Evolutionary conservation across 805 yeast genomes (phyloP).

Genomic region (Schwanniomyces polymorphus): DNA sequence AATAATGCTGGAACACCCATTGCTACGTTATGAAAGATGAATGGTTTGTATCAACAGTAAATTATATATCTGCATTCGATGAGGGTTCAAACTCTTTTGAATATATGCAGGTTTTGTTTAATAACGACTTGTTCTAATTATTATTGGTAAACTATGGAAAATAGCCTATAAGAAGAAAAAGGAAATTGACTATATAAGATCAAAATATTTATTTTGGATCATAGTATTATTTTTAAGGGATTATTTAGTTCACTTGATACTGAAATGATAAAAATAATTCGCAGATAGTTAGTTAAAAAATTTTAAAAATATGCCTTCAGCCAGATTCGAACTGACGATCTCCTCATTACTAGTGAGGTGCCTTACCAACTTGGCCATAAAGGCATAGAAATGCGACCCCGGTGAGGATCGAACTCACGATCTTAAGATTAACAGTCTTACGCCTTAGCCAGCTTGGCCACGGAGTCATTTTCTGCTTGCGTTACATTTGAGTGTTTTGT

Average conservation of each 20-base stretch:
- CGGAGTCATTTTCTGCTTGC: conserved; percentile 12
- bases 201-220: too few species aligned
- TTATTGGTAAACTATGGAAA: too few species aligned
- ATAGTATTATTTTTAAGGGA: neutral
- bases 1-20: conserved; percentile 99
- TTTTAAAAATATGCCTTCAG: conserved; percentile 7
- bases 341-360: conserved; percentile 11
- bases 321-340: conserved; percentile 11
- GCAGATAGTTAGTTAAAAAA: too few species aligned
- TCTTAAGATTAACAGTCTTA: conserved; percentile 20
- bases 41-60: neutral
- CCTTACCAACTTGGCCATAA: conserved; percentile 11
- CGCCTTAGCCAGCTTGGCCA: conserved; percentile 23
- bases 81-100: neutral
- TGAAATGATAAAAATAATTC: neutral
- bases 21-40: neutral
- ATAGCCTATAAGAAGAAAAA: too few species aligned
- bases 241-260: neutral
- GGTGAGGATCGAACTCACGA: conserved; percentile 22
- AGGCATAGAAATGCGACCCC: conserved; percentile 11
- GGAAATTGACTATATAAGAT: too few species aligned
- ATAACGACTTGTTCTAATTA: too few species aligned
- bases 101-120: neutral
- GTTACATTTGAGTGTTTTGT: too few species aligned
- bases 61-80: neutral